Percentiles rank a stretch among this genome's conserved stretches.
Conservation (phyloP, 1,284 basidiomycete species). For the Cerrena zonata region DNA sequence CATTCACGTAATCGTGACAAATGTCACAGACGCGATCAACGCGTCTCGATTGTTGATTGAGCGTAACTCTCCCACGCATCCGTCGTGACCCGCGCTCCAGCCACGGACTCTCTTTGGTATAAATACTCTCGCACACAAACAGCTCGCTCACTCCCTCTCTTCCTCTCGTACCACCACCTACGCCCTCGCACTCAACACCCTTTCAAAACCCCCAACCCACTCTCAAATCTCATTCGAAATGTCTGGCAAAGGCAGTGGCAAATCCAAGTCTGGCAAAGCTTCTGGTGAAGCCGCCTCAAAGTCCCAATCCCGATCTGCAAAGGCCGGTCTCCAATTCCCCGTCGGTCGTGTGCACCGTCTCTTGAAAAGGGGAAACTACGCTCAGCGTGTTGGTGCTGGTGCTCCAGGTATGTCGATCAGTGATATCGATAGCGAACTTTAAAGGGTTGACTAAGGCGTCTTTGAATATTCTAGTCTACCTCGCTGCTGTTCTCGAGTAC, state of each 20-base stretch:
- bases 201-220: not conserved
- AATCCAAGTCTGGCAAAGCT: constrained; percentile 50
- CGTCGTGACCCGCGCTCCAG: not conserved
- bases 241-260: constrained; percentile 32
- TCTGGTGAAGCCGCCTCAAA: constrained; percentile 41
- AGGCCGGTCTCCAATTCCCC: constrained; percentile 79
- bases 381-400: constrained; percentile 55
- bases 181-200: not conserved
- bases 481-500: constrained; percentile 70
- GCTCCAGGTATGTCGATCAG: constrained; percentile 48
- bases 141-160: not conserved
- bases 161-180: not conserved
- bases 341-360: constrained; percentile 77
- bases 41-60: constrained; percentile 31
- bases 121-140: constrained; percentile 7
- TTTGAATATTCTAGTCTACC: constrained; percentile 51
- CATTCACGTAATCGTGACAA: constrained; percentile 17
- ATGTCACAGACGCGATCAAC: constrained; percentile 17
- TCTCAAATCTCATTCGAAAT: constrained; percentile 10
- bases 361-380: constrained; percentile 66
- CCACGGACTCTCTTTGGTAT: not conserved
- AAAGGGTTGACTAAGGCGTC: not conserved
- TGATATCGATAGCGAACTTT: not conserved
- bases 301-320: constrained; percentile 72
- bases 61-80: constrained; percentile 15